Evolutionary conservation across 2,329 filamentous ascomycete genomes (phyloP), one percentile per base, ranked within the genome.

Genomic region (Coleophoma eucalyptorum): DNA sequence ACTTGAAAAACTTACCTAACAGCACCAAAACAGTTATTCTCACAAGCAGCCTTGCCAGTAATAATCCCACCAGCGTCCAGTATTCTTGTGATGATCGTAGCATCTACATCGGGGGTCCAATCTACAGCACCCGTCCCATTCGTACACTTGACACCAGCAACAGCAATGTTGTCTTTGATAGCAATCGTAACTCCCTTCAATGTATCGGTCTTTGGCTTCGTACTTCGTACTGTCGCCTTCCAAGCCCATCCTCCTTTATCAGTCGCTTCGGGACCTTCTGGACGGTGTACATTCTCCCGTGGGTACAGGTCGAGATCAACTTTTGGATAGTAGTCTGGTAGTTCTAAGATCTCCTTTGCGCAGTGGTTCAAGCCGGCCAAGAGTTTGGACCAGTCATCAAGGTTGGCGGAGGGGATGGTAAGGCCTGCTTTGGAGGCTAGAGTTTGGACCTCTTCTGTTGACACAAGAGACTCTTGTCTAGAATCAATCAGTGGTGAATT

Each of bases 161-260:
- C 42, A 1, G 56, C 59, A 33, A 62, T 53, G 46, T 62, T 62
- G 46, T 61, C 55, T 45, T 61, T 61, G 6, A 59, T 31, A 11
- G 58, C 59, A 19, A 62, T 19, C 2, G 52, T 59, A 18, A 53
- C 55, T 2, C 54, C 60, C 8, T 43, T 42, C 16, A 62, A 45
- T 34, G 53, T 47, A 33, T 37, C 32, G 32, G 47, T 54, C 16
- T 52, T 58, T 4, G 58, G 53, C 5, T 49, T 51, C 34, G 62
- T 65, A 21, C 63, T 72, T 42, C 63, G 63, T 41, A 80, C 77
- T 4, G 70, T 62, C 43, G 77, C 77, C 37, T 68, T 73, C 56
- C 78, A 75, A 1, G 75, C 60, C 58, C 60, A 62, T 5, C 58
- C 58, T 4, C 58, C 56, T 34, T 51, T 42, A 45, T 62, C 58